A percentile compares a stretch with the other conserved stretches of the same genome.
Evolutionary conservation across 2,329 filamentous ascomycete genomes (phyloP).

Genomic region (Parastagonospora nodorum): DNA sequence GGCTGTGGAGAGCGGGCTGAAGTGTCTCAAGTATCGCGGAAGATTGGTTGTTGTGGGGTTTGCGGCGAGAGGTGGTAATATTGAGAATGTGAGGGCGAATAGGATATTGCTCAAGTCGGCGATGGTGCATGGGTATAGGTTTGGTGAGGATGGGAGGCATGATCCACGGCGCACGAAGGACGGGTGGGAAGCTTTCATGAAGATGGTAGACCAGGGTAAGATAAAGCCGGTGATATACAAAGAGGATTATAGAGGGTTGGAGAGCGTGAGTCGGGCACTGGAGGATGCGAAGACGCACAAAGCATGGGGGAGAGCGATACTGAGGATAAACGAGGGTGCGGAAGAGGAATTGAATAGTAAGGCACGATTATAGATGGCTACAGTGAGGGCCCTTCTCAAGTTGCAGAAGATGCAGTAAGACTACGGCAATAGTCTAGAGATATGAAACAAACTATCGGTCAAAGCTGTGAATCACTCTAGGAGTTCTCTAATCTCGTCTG

Average conservation of each 20-base stretch:
- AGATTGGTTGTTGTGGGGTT: constrained; percentile 64
- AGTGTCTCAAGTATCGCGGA: constrained; percentile 60
- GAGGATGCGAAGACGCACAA: constrained; percentile 56
- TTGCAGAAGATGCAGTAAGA: not conserved
- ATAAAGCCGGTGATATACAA: constrained; percentile 60
- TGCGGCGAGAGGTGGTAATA: constrained; percentile 57
- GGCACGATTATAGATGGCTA: constrained; percentile 13
- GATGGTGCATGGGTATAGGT: constrained; percentile 48
- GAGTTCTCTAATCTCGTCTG: too few species aligned
- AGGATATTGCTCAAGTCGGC: constrained; percentile 29
- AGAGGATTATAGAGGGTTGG: constrained; percentile 56
- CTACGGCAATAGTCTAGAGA: too few species aligned
- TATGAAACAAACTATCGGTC: too few species aligned
- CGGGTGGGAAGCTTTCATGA: constrained; percentile 59
- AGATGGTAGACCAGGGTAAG: constrained; percentile 53
- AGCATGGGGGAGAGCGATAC: constrained; percentile 62
- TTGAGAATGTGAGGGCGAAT: constrained; percentile 50
- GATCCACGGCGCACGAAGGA: constrained; percentile 54
- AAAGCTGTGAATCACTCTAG: too few species aligned
- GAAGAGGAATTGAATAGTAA: constrained; percentile 7
- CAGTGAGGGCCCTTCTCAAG: not conserved
- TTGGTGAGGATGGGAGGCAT: constrained; percentile 60
- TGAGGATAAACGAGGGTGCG: constrained; percentile 48
- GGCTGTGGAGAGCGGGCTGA: constrained; percentile 59
- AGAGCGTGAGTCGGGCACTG: constrained; percentile 55